Conservation (phyloP, 2,329 filamentous ascomycete species). For the Helicocarpus griseus region DNA sequence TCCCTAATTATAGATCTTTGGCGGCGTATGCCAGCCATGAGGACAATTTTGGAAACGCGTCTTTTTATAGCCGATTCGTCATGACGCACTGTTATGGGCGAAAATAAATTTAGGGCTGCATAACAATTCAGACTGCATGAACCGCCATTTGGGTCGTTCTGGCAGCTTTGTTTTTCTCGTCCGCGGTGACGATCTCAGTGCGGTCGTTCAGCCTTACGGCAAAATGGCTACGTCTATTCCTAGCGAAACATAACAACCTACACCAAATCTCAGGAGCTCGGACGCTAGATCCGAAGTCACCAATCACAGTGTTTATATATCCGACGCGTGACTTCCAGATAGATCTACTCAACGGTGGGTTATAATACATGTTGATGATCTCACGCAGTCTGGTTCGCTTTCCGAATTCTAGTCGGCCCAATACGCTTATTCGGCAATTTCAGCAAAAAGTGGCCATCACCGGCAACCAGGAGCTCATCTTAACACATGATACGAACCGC, state of each 20-base stretch:
- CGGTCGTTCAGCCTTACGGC: no score
- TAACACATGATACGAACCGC: conserved; percentile 49
- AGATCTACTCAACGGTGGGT: conserved; percentile 25
- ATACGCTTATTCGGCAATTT: conserved; percentile 63
- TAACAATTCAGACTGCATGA: no score
- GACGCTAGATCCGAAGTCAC: conserved; percentile 4
- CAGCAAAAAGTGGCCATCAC: conserved; percentile 73
- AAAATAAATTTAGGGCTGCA: no score
- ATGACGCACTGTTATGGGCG: no score
- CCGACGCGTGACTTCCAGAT: conserved; percentile 22
- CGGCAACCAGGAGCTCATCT: conserved; percentile 82
- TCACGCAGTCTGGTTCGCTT: conserved; percentile 54
- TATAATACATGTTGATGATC: conserved; percentile 33
- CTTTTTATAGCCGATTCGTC: no score
- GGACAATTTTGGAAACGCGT: no score
- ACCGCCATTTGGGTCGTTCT: no score
- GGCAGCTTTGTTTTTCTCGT: background rate
- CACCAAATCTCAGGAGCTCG: conserved; percentile 9
- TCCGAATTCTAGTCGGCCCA: conserved; percentile 63
- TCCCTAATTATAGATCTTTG: no score
- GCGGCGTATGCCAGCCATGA: no score
- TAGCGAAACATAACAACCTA: conserved; percentile 13
- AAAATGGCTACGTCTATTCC: conserved; percentile 12
- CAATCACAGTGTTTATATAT: conserved; percentile 19
- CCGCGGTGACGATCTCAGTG: no score